Evolutionary conservation across 345 rosid genomes (phyloP).

Genomic region (Populus euphratica): DNA sequence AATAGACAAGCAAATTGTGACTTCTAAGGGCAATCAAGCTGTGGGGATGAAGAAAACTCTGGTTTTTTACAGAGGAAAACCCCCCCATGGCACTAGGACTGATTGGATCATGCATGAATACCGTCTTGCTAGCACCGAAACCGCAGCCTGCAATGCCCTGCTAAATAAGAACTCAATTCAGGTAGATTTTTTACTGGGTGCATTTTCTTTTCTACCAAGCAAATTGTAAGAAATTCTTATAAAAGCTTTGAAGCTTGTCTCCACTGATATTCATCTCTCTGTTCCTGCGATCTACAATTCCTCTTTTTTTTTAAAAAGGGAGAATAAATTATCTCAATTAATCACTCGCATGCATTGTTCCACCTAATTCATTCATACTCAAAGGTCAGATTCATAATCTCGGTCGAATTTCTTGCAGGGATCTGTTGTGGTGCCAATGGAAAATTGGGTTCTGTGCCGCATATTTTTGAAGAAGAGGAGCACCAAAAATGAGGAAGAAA

Average conservation of each 20-base stretch:
- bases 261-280: background rate
- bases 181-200: slow-evolving; percentile 22
- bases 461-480: slow-evolving; percentile 84
- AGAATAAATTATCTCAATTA: background rate
- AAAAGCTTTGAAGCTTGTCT: background rate
- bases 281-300: background rate
- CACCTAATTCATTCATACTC: background rate
- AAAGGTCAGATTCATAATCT: slow-evolving; percentile 7
- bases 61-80: slow-evolving; percentile 92
- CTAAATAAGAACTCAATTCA: slow-evolving; percentile 31
- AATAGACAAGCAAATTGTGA: slow-evolving; percentile 66
- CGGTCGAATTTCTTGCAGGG: slow-evolving; percentile 32
- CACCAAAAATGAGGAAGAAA: slow-evolving; percentile 44
- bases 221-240: background rate
- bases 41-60: slow-evolving; percentile 97
- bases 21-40: slow-evolving; percentile 50
- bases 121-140: slow-evolving; percentile 43
- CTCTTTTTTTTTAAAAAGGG: background rate
- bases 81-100: slow-evolving; percentile 77
- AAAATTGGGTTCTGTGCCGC: slow-evolving; percentile 92
- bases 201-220: background rate
- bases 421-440: slow-evolving; percentile 33
- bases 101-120: slow-evolving; percentile 99
- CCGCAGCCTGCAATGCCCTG: slow-evolving; percentile 19
- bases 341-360: background rate